These are phyloP conservation scores for Colletotrichum somersetense DNA, from an alignment of 2,329 filamentous ascomycete species.

Conservation along the genomic window DNA sequence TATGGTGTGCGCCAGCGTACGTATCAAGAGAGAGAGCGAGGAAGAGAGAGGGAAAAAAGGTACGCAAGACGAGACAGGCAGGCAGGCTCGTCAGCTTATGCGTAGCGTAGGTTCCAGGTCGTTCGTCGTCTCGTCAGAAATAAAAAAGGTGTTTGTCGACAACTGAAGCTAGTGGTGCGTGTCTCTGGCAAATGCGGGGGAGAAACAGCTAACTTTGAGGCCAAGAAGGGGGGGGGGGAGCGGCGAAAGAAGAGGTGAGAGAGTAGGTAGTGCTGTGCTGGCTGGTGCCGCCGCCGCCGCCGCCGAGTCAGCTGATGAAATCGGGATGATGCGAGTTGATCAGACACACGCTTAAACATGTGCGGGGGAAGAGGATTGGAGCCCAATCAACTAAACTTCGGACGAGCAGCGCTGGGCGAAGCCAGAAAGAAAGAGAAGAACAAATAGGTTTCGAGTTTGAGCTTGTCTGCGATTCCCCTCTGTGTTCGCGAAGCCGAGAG, in stretches of 20 bases:
- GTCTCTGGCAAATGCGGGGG: slow-evolving; percentile 36
- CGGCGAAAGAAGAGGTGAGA: neutral
- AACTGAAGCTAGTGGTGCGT: slow-evolving; percentile 4
- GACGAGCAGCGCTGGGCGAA: slow-evolving; percentile 23
- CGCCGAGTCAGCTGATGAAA: slow-evolving; percentile 37
- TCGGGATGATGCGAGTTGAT: neutral
- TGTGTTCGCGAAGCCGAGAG: neutral
- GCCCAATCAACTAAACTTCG: slow-evolving; percentile 30
- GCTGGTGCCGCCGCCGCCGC: neutral
- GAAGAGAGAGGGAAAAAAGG: neutral
- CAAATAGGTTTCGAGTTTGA: slow-evolving; percentile 15
- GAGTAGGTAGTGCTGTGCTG: neutral
- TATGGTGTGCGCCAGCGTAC: slow-evolving; percentile 11
- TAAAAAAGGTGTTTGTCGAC: neutral
- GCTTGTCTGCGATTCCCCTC: neutral
- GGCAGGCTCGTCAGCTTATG: neutral
- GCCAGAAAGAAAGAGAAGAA: slow-evolving; percentile 15
- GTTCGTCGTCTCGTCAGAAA: neutral
- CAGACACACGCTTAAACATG: slow-evolving; percentile 9
- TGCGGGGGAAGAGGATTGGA: slow-evolving; percentile 33
- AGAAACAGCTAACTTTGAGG: slow-evolving; percentile 14
- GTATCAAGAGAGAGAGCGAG: neutral
- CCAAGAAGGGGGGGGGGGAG: neutral
- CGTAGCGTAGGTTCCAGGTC: neutral
- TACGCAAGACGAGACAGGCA: neutral